Evolutionary conservation across 768 basidiomycete species (phyloP), one percentile per base, ranked within the genome.

Genomic region (Pleurotus citrinopileatus): DNA sequence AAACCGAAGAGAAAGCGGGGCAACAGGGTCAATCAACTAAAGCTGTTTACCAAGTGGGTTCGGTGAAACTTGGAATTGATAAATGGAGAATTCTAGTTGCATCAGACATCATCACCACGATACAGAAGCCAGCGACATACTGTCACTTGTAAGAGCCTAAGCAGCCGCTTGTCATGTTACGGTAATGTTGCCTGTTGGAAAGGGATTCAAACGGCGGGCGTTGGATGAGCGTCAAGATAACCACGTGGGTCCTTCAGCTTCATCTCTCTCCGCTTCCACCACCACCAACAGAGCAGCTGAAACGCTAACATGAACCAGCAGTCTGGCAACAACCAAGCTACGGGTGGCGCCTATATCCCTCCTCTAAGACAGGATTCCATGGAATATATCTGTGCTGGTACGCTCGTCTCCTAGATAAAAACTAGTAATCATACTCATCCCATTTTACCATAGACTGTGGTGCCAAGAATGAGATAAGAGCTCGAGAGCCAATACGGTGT

Each of bases 401-500:
- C 46, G 79, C 55, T 28, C 52, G 28, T 54, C 7, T 32, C 20
- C 46, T 53, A n/a, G 26, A 46, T 42, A 13, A 13, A 40, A 12
- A 40, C 40, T 22, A 47, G 40, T 13, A 38, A n/a, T n/a, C n/a
- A 43, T 57, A 27, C 40, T 52, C 29, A 44, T 53, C 4, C 9
- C 29, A 22, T 55, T 43, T 26, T 26, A 53, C 53, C 34, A 32
- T 63, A 93, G 95, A 97, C 66, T 98, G 95, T 67, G 91, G 92
- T 56, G 89, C 87, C 1, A 89, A 89, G 73, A 97, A 95, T 68
- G 87, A 91, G 65, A 94, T 98, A 67, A 88, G 85, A 70, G 77
- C 91, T 6, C 78, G 92, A 55, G 96, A 98, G 67, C 92, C 93
- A 38, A 95, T 98, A 59, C 87, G 96, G 54, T 98, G 96, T 72